Base-by-base conservation (phyloP, 208 protist species). In the Crithidia brevicula region DNA sequence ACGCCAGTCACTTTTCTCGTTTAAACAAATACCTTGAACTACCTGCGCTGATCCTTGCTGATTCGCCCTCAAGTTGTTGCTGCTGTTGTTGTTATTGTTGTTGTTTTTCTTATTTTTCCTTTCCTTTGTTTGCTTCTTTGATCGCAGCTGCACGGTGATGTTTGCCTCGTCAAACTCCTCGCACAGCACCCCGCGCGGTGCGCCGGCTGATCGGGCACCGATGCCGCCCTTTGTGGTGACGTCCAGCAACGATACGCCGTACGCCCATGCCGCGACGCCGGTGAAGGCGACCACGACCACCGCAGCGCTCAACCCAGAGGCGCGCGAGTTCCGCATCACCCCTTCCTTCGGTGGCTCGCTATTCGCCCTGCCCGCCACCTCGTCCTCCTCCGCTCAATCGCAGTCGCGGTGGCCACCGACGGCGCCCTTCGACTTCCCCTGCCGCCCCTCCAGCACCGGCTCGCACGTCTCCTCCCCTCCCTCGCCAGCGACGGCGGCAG, bases 321-420 rank as follows among this genome's bases (percentile, higher is more conserved):
- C 69, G 1, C 59, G 56, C 27, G 69, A 75, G 61, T 75, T 75
- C 33, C 61, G 54, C 61, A 1, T 75, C 3, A 45, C 60, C 4
- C 46, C 69, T 0, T 56, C 52, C 43, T 68, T 75, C 38, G 61
- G 43, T 3, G 46, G 70, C 22, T 28, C 65, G 3, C 58, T 80
- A 22, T 80, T 74, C 28, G 60, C 79, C 1, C 62, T 81, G 69
- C 79, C 79, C 11, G 46, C 77, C 4, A 27, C 61, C 3, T 8
- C 58, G n/a, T n/a, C n/a, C 43, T 6, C 51, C 22, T 11, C 57
- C 5, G 9, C 40, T 23, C 28, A 43, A 9, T 1, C 49, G 3
- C n/a, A n/a, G 13, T n/a, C 34, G 18, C 34, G 30, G 34, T 43
- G 25, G n/a, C 45, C 5, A 18, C 18, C 49, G 27, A 6, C 56